phyloP scores from a whole-genome alignment of 208 protist genomes.

The Acanthamoeba royreba region DNA sequence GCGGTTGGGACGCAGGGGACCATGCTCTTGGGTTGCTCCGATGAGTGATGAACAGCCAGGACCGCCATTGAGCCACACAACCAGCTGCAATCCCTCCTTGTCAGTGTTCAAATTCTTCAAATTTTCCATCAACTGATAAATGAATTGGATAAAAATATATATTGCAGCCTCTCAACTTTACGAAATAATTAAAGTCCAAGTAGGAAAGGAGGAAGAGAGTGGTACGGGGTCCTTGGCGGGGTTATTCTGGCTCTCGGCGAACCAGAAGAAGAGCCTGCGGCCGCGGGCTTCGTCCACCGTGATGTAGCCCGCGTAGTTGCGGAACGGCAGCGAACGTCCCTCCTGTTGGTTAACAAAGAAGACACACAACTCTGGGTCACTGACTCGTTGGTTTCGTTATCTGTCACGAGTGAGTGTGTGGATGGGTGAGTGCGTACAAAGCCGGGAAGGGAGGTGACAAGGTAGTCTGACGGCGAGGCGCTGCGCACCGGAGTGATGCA shows the following conservation, averaged over 20 bases:
- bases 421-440: no score
- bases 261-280: constrained; percentile 57
- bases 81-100: no score
- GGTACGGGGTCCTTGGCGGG: constrained; percentile 35
- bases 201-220: neutral
- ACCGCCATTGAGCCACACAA: constrained; percentile 74
- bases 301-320: constrained; percentile 53
- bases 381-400: no score
- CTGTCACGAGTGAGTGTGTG: neutral
- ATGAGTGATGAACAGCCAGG: constrained; percentile 63
- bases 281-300: constrained; percentile 12
- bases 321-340: neutral
- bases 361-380: neutral
- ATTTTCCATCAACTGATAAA: neutral
- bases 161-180: no score
- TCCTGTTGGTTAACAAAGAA: neutral
- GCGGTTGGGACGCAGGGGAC: constrained; percentile 51
- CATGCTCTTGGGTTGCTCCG: constrained; percentile 64
- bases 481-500: neutral
- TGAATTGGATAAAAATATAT: neutral
- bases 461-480: neutral
- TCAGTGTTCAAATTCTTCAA: no score
- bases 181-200: neutral
- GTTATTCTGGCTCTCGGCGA: constrained; percentile 50
- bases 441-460: neutral